A percentile compares a stretch with the other conserved stretches of the same genome.
These are phyloP conservation scores for Arbutus unedo DNA, from an alignment of 148 eudicot genomes.

Conservation along the genomic window DNA sequence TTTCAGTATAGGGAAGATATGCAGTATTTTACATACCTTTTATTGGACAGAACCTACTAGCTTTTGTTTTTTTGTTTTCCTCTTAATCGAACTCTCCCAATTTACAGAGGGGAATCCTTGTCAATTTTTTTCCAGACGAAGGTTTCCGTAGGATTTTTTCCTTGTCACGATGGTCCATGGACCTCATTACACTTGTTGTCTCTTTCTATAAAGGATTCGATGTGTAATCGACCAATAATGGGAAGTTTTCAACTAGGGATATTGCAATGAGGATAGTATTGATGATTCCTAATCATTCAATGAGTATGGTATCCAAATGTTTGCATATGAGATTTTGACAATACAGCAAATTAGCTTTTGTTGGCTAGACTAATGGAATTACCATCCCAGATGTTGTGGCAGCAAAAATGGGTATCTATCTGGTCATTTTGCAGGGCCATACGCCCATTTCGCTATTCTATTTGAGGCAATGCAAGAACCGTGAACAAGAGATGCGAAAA, in stretches of 20 bases:
- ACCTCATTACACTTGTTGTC: background rate
- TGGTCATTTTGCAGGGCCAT: background rate
- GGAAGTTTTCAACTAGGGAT: background rate
- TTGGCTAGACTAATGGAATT: background rate
- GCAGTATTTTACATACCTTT: slow-evolving; percentile 6
- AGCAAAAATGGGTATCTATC: background rate
- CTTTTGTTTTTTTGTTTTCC: background rate
- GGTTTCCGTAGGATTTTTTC: background rate
- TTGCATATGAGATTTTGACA: background rate
- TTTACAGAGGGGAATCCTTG: background rate
- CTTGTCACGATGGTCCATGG: background rate
- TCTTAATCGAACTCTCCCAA: background rate
- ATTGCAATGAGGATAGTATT: background rate
- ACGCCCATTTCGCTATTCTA: background rate
- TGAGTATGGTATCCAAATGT: background rate
- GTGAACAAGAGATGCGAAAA: background rate
- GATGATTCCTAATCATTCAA: background rate
- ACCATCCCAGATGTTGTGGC: background rate
- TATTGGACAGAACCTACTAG: background rate
- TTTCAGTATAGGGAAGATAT: slow-evolving; percentile 14
- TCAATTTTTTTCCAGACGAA: background rate
- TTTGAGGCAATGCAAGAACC: background rate
- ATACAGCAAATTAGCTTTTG: background rate
- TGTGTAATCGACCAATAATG: background rate
- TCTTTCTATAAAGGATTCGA: background rate